phyloP scores from a whole-genome alignment of 805 yeast species.

The Myxozyma mucilagina region DNA sequence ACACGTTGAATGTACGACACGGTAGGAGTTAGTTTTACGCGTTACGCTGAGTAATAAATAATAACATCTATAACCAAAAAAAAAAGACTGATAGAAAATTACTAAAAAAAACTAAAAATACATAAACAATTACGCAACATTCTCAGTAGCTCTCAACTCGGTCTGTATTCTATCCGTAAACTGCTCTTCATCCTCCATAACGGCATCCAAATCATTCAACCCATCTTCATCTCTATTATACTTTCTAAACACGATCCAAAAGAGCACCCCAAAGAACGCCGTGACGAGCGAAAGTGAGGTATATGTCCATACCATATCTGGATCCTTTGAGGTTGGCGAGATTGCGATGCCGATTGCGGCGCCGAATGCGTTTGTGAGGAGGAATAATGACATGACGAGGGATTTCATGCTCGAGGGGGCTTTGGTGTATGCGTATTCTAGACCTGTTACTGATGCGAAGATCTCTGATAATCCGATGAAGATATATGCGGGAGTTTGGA shows the following conservation, averaged over 20 bases:
- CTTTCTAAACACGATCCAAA: slow-evolving; percentile 60
- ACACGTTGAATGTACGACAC: too few relatives aligned
- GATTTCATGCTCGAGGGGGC: slow-evolving; percentile 73
- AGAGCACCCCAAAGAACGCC: slow-evolving; percentile 57
- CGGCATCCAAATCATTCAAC: slow-evolving; percentile 52
- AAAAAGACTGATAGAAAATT: neutral
- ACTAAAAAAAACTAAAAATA: neutral
- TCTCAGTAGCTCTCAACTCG: slow-evolving; percentile 19
- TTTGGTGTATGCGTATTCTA: slow-evolving; percentile 81
- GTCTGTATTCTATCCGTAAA: slow-evolving; percentile 6
- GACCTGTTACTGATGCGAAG: slow-evolving; percentile 76
- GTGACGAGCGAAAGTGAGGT: slow-evolving; percentile 62
- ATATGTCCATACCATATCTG: slow-evolving; percentile 69
- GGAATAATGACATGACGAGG: slow-evolving; percentile 60
- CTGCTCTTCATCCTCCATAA: neutral
- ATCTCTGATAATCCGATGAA: slow-evolving; percentile 75
- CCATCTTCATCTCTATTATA: slow-evolving; percentile 60
- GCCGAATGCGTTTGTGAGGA: slow-evolving; percentile 74
- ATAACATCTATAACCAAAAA: too few relatives aligned
- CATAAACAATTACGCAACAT: slow-evolving; percentile 11
- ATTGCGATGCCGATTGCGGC: slow-evolving; percentile 75
- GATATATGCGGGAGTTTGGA: slow-evolving; percentile 72
- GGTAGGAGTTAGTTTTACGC: too few relatives aligned
- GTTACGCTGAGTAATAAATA: too few relatives aligned
- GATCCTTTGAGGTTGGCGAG: slow-evolving; percentile 65